Evolutionary conservation across 306 rosid genomes (phyloP).

Genomic region (Medicago arabica): DNA sequence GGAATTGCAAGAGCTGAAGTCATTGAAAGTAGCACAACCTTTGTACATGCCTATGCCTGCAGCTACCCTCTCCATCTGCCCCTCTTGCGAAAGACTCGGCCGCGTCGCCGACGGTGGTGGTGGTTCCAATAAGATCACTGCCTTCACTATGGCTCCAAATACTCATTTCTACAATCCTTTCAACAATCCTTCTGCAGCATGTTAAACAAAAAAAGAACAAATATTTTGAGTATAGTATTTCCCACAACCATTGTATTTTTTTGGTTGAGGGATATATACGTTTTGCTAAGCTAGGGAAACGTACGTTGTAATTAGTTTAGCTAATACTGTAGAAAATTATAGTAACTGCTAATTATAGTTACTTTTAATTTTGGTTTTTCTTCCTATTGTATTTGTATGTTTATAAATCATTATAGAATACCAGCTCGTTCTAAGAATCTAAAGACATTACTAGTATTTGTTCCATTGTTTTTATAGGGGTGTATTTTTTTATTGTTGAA

Average conservation of each 20-base stretch:
- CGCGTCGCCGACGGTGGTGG: neutral
- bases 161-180: conserved; percentile 75
- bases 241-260: conserved; percentile 64
- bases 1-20: conserved; percentile 83
- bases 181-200: conserved; percentile 89
- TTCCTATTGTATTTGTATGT: conserved; percentile 39
- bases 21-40: conserved; percentile 69
- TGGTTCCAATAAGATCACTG: conserved; percentile 52
- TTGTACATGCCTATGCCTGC: conserved; percentile 91
- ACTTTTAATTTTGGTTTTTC: conserved; percentile 13
- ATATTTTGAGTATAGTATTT: neutral
- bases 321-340: conserved; percentile 51
- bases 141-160: conserved; percentile 70
- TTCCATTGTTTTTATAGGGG: neutral
- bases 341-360: conserved; percentile 51
- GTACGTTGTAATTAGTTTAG: conserved; percentile 69
- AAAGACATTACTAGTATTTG: neutral
- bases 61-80: conserved; percentile 86
- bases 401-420: conserved; percentile 53
- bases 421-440: neutral
- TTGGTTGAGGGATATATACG: conserved; percentile 56
- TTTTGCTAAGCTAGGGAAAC: conserved; percentile 33
- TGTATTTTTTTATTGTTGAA: neutral
- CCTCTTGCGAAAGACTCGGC: conserved; percentile 82
- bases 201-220: conserved; percentile 45